Base-by-base conservation (phyloP, 1,284 basidiomycete species). In the Moniliophthora roreri region DNA sequence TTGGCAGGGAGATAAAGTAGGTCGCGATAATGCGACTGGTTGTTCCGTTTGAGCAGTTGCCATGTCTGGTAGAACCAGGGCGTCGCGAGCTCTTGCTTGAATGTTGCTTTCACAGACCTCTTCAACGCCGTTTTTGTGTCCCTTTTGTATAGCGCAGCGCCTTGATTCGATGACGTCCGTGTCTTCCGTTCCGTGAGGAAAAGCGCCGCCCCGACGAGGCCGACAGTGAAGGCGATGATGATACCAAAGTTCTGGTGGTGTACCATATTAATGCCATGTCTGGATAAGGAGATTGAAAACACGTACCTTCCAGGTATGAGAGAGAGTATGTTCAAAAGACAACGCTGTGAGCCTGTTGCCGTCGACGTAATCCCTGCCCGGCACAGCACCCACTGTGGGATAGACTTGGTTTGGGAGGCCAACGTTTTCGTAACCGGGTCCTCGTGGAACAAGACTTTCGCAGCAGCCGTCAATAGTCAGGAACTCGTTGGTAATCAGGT, bases 1-100 rank as follows among this genome's bases (percentile, higher is more conserved):
- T 95, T 93, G 26, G 89, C 82, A 69, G 87, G 77, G 52, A 94
- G 71, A 64, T 93, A 95, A 0, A 81, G 83, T 2, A 91, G 85
- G 55, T 49, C 62, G 46, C 79, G 64, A 75, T 78, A 81, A 51
- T 75, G 69, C 4, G 69, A 66, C 21, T 60, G 47, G 2, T 65
- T 50, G 44, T 76, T 71, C 3, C 80, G 73, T 45, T 62, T 65
- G 16, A 74, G 48, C 1, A 81, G 63, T 51, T 78, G 70, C 45
- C 62, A 62, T 15, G 78, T 66, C 64, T 89, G 85, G 51, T 75
- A 67, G 8, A 63, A 48, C 72, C 80, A 79, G 1, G 73, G 63
- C 0, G 77, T 75, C 0, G 79, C 77, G 58, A 83, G 89, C 61
- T 82, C 80, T 10, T 76, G 69, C 48, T 74, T 60, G 32, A 74